A percentile compares a stretch with the other conserved stretches of the same genome.
Evolutionary conservation across 2,329 filamentous ascomycete genomes (phyloP).

Genomic region (Nigrospora sphaerica): DNA sequence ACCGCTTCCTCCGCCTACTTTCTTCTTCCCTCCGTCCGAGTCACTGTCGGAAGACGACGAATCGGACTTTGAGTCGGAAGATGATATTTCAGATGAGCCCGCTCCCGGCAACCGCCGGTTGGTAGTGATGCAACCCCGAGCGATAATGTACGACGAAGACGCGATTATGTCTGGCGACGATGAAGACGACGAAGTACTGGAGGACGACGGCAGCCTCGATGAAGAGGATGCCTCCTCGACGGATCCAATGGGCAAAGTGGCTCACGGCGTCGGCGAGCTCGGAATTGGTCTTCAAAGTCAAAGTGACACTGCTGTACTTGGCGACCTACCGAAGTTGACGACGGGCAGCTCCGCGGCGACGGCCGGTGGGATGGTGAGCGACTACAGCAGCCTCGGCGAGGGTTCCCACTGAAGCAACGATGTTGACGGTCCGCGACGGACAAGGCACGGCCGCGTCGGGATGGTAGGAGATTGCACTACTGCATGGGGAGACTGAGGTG

Average conservation of each 20-base stretch:
- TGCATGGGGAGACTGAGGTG: too few species aligned
- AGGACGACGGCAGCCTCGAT: conserved; percentile 69
- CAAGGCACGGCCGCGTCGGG: too few species aligned
- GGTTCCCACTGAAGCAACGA: too few species aligned
- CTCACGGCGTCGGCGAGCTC: conserved; percentile 62
- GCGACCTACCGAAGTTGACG: conserved; percentile 74
- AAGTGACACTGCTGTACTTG: conserved; percentile 64
- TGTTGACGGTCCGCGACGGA: too few species aligned
- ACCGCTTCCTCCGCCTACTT: conserved; percentile 44
- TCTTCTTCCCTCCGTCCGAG: conserved; percentile 39
- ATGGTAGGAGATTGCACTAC: too few species aligned
- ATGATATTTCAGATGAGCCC: conserved; percentile 9
- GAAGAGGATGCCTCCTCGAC: conserved; percentile 67
- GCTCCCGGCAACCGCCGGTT: background rate
- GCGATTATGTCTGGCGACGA: background rate
- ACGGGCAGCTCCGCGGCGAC: conserved; percentile 79
- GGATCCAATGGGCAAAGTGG: conserved; percentile 60
- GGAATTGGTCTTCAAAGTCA: conserved; percentile 51
- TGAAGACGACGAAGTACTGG: conserved; percentile 60
- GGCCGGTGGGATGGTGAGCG: conserved; percentile 61
- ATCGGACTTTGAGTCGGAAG: conserved; percentile 7
- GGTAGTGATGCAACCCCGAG: background rate
- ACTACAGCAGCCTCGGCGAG: conserved; percentile 49
- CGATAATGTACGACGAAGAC: background rate
- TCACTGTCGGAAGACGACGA: conserved; percentile 17